phyloP scores from a whole-genome alignment of 331 rosid genomes.

The Pyrus hybrid region DNA sequence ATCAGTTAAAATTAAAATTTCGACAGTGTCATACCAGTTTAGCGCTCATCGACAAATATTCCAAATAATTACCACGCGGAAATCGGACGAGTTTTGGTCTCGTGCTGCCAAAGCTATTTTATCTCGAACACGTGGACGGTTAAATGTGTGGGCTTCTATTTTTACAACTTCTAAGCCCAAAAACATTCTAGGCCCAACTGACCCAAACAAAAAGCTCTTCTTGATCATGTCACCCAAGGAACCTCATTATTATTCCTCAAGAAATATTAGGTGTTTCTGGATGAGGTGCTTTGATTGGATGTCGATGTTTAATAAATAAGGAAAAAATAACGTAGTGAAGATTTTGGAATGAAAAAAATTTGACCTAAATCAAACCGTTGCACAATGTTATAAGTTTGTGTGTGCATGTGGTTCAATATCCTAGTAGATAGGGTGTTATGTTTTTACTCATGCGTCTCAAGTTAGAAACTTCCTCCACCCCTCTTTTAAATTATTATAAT shows the following conservation, averaged over 20 bases:
- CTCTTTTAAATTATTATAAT: too few species aligned
- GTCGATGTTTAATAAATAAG: neutral
- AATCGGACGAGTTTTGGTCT: neutral
- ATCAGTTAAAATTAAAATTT: too few species aligned
- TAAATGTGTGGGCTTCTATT: neutral
- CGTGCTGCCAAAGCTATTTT: neutral
- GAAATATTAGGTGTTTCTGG: too few species aligned
- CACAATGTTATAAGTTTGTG: neutral
- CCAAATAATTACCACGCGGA: neutral
- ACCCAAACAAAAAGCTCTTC: neutral
- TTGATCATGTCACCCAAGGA: neutral
- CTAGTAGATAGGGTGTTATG: too few species aligned
- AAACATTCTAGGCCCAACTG: neutral
- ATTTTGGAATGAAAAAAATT: neutral
- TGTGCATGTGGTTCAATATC: too few species aligned
- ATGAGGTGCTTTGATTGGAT: too few species aligned
- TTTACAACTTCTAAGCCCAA: neutral
- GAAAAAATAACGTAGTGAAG: neutral
- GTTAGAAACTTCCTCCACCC: too few species aligned
- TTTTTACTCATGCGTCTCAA: fast-evolving
- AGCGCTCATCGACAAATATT: too few species aligned
- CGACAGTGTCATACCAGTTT: too few species aligned
- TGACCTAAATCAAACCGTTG: fast-evolving
- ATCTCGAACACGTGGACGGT: neutral
- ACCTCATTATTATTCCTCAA: too few species aligned